Evolutionary conservation across 768 basidiomycete genomes (phyloP), one percentile per base, ranked within the genome.

Genomic region (Pleurotus tuber-regium): DNA sequence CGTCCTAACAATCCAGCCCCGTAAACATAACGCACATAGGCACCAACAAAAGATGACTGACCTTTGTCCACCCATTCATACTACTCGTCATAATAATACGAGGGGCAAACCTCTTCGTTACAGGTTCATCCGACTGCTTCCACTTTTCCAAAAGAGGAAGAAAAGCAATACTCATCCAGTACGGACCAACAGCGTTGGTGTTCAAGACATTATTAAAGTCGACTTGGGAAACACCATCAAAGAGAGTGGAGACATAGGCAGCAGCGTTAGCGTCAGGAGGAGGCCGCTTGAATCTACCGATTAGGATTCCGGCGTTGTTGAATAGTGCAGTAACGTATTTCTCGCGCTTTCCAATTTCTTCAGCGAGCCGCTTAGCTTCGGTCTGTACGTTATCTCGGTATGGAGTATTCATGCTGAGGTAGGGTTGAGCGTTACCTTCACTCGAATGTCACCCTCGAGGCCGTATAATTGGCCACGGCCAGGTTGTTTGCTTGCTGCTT

Each of bases 91-190:
- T 76, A 36, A 79, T 63, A 24, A 79, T 62, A 59, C 77, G 75
- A 1, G 76, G 74, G 8, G 67, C 73, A 54, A 77, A 77, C 43
- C 64, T 69, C 48, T 61, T 63, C 8, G 61, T 63, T 18, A 51
- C 61, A 21, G 59, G 61, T 39, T 56, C 63, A 2, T 61, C 56
- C 1, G 59, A 59, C 35, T 61, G 61, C 57, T 74, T 74, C 72
- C 76, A 74, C 46, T 71, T 73, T 56, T 76, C 75, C 2, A 80
- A 65, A 0, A 82, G 64, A 4, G 78, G 79, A 1, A 82, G 65
- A 66, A 79, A 78, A 18, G 79, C 79, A 57, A 80, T 76, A 0
- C 79, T 74, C 16, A 79, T 65, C 75, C 79, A 83, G 61, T 79
- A 79, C 4, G 79, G 75, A 0, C 72, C 75, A 11, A 73, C 66